These are phyloP conservation scores for Sugiyamaella xylanicola DNA, from an alignment of 1,139 yeast genomes.

Conservation along the genomic window DNA sequence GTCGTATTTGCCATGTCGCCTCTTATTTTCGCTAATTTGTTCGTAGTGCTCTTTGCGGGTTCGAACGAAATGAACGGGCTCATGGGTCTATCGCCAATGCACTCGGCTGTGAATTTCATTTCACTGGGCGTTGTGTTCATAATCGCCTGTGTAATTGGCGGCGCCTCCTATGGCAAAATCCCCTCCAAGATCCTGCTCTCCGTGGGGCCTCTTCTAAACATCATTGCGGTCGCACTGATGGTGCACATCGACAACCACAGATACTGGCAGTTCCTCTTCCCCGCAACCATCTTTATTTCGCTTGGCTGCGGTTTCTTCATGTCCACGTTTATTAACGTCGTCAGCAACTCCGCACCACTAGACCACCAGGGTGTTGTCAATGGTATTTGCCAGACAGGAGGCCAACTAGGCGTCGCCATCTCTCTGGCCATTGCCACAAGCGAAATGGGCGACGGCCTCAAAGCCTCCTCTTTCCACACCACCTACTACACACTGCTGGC, in stretches of 20 bases:
- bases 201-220: slow-evolving; percentile 27
- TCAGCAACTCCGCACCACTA: slow-evolving; percentile 39
- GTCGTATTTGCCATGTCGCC: slow-evolving; percentile 23
- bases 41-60: slow-evolving; percentile 27
- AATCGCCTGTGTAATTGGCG: slow-evolving; percentile 29
- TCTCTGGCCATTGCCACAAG: slow-evolving; percentile 36
- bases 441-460: slow-evolving; percentile 26
- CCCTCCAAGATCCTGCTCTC: slow-evolving; percentile 28
- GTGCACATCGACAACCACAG: slow-evolving; percentile 32
- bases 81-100: slow-evolving; percentile 32
- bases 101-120: slow-evolving; percentile 39
- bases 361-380: slow-evolving; percentile 42
- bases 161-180: slow-evolving; percentile 26
- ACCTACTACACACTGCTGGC: slow-evolving; percentile 28
- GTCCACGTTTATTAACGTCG: slow-evolving; percentile 30
- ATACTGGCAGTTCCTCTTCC: slow-evolving; percentile 41
- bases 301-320: slow-evolving; percentile 30
- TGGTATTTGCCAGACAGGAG: slow-evolving; percentile 40
- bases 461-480: slow-evolving; percentile 14
- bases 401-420: slow-evolving; percentile 36
- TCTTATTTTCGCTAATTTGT: slow-evolving; percentile 25
- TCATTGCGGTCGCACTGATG: slow-evolving; percentile 33
- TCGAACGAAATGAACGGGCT: slow-evolving; percentile 26
- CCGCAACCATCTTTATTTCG: slow-evolving; percentile 34
- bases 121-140: slow-evolving; percentile 35